These are phyloP conservation scores for Cystobasidium slooffiae DNA, from an alignment of 1,284 basidiomycete species.

Conservation along the genomic window DNA sequence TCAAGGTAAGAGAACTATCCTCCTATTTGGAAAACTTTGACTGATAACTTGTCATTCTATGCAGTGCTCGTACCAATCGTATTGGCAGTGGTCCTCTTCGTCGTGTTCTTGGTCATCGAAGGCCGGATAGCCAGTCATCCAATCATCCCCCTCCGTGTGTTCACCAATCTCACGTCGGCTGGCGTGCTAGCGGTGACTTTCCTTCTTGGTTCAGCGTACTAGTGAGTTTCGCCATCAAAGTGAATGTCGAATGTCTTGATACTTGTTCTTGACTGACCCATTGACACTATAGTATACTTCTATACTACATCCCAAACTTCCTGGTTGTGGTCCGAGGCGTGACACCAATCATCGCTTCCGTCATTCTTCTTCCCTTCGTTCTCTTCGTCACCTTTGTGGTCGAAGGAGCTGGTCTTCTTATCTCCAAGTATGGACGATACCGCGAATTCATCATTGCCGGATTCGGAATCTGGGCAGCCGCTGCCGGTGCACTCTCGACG, in stretches of 20 bases:
- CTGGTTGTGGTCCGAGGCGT: constrained; percentile 73
- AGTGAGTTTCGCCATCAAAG: constrained; percentile 48
- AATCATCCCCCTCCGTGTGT: constrained; percentile 53
- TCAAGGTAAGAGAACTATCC: constrained; percentile 35
- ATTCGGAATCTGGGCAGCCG: constrained; percentile 70
- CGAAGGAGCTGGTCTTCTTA: constrained; percentile 64
- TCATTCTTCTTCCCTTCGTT: constrained; percentile 69
- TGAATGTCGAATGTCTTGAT: too few relatives aligned
- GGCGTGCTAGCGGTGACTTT: constrained; percentile 60
- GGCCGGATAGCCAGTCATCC: constrained; percentile 70
- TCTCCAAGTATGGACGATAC: constrained; percentile 70
- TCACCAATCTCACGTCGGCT: constrained; percentile 8
- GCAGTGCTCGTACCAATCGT: constrained; percentile 66
- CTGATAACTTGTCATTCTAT: constrained; percentile 65
- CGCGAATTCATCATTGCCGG: constrained; percentile 68
- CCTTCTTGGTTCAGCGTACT: constrained; percentile 67
- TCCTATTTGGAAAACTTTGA: constrained; percentile 53
- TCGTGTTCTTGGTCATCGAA: constrained; percentile 73
- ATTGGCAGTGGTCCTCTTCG: constrained; percentile 64
- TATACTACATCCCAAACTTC: constrained; percentile 69
- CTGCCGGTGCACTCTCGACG: constrained; percentile 70
- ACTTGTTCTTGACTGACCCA: too few relatives aligned
- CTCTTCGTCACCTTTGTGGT: constrained; percentile 57
- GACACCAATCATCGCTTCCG: constrained; percentile 66
- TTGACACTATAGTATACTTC: constrained; percentile 27